phyloP scores from a whole-genome alignment of 2,329 filamentous ascomycete genomes.

The Ambrosiella xylebori region DNA sequence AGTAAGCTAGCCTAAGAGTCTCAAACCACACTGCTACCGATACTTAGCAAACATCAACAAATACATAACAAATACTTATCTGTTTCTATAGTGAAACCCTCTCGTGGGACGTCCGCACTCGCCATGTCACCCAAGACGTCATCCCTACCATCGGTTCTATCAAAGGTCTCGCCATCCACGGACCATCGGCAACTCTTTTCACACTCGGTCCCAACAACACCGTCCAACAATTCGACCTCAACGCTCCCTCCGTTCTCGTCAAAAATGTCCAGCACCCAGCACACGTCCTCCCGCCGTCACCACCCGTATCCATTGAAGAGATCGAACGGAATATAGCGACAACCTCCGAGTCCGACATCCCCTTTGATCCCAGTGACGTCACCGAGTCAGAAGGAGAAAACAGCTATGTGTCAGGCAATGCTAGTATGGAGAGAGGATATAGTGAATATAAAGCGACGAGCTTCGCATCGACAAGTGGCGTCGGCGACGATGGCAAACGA shows the following conservation, averaged over 20 bases:
- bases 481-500: not conserved
- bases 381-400: conserved; percentile 56
- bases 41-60: not conserved
- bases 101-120: conserved; percentile 96
- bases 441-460: conserved; percentile 26
- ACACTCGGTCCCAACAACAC: conserved; percentile 76
- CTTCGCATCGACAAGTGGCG: conserved; percentile 34
- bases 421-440: conserved; percentile 2
- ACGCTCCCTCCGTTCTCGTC: conserved; percentile 63
- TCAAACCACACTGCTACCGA: not conserved
- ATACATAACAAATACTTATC: not conserved
- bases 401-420: not conserved
- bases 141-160: conserved; percentile 75
- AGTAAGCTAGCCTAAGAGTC: conserved; percentile 42
- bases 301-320: conserved; percentile 63
- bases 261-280: conserved; percentile 76
- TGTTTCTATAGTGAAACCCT: conserved; percentile 45
- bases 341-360: conserved; percentile 35
- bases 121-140: conserved; percentile 77
- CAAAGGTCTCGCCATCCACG: conserved; percentile 70
- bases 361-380: conserved; percentile 37
- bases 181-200: conserved; percentile 79
- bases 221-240: conserved; percentile 89
- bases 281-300: conserved; percentile 59
- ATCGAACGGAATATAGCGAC: conserved; percentile 35